Percentiles rank a stretch among this genome's conserved stretches.
phyloP scores from a whole-genome alignment of 2,329 filamentous ascomycete species.

The Saccharata proteae region DNA sequence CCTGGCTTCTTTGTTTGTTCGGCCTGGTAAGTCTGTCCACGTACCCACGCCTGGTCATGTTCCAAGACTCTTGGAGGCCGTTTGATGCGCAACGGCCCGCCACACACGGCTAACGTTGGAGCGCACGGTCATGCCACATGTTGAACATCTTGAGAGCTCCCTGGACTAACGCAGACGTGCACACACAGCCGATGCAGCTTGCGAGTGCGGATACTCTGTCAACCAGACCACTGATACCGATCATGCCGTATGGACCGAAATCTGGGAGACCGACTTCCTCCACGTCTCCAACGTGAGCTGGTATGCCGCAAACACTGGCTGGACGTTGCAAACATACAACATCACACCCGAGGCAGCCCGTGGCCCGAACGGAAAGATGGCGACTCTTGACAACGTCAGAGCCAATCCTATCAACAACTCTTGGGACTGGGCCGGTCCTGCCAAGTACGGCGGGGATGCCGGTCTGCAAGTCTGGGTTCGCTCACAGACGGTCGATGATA shows the following conservation, averaged over 20 bases:
- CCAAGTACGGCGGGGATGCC: slow-evolving; percentile 30
- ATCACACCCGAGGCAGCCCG: slow-evolving; percentile 44
- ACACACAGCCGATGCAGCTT: slow-evolving; percentile 34
- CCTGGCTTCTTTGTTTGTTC: too few species aligned
- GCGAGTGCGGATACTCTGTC: slow-evolving; percentile 61
- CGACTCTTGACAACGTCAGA: slow-evolving; percentile 44
- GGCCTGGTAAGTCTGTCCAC: too few species aligned
- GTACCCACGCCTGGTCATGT: too few species aligned
- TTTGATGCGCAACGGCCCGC: too few species aligned
- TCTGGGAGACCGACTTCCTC: slow-evolving; percentile 61
- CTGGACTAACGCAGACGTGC: not conserved
- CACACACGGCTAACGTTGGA: not conserved
- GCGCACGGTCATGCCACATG: too few species aligned
- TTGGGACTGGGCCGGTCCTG: slow-evolving; percentile 33
- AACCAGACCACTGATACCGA: slow-evolving; percentile 29
- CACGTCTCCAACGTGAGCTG: slow-evolving; percentile 31
- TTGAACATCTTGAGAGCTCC: too few species aligned
- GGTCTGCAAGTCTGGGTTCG: slow-evolving; percentile 27
- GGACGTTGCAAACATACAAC: slow-evolving; percentile 57
- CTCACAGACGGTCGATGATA: slow-evolving; percentile 28
- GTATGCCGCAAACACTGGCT: slow-evolving; percentile 44
- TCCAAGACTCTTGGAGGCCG: too few species aligned
- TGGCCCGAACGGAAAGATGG: slow-evolving; percentile 55
- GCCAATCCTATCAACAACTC: slow-evolving; percentile 36
- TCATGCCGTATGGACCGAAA: slow-evolving; percentile 50